Evolutionary conservation across 352 stramenopile genomes (phyloP).

Genomic region (Phytophthora quininea): DNA sequence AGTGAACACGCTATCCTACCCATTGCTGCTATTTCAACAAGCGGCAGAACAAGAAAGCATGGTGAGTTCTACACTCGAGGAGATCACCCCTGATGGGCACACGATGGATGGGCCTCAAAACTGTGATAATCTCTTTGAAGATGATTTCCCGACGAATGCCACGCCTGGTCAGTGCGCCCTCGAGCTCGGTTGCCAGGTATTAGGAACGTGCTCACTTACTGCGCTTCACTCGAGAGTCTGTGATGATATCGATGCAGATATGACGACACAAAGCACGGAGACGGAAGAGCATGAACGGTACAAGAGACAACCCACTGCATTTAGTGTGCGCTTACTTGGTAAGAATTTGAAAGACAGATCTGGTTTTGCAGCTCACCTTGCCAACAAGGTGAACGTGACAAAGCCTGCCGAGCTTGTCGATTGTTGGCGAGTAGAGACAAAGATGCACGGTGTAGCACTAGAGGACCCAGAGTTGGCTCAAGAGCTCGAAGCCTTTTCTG

Average conservation of each 20-base stretch:
- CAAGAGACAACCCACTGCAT: conserved; percentile 25
- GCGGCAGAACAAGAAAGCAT: conserved; percentile 77
- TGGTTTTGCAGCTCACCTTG: conserved; percentile 74
- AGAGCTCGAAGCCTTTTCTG: conserved; percentile 63
- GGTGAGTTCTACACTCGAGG: conserved; percentile 67
- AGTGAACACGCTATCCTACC: conserved; percentile 69
- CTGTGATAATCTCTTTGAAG: conserved; percentile 61
- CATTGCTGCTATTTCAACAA: conserved; percentile 73
- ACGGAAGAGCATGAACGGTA: conserved; percentile 18
- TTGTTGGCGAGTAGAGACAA: conserved; percentile 76
- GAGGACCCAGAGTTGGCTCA: conserved; percentile 39
- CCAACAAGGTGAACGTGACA: conserved; percentile 65
- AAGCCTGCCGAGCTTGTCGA: conserved; percentile 69
- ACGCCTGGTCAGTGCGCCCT: conserved; percentile 73
- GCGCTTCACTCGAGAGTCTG: conserved; percentile 40
- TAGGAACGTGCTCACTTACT: conserved; percentile 63
- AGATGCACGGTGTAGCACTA: conserved; percentile 55
- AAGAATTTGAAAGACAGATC: conserved; percentile 66
- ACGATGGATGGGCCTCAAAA: conserved; percentile 7
- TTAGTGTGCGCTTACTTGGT: conserved; percentile 43
- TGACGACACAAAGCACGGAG: conserved; percentile 11
- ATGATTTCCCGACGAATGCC: conserved; percentile 74
- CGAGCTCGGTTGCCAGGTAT: conserved; percentile 66
- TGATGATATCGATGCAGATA: conserved; percentile 17
- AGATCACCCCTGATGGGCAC: conserved; percentile 35